Conservation (phyloP, 352 stramenopile genomes). For the Peronospora belbahrii region DNA sequence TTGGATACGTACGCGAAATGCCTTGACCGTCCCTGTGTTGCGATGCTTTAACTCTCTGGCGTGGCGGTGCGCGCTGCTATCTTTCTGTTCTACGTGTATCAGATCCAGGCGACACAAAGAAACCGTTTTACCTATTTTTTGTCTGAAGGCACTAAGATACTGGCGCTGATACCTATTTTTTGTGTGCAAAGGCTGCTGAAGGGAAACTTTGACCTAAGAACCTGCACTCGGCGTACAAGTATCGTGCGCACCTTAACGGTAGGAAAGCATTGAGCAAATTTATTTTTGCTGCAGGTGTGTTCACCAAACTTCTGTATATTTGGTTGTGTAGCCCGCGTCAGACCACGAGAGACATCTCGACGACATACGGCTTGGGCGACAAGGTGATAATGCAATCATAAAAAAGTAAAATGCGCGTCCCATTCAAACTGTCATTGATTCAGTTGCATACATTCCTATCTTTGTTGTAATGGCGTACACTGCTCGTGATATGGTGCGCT, state of each 20-base stretch:
- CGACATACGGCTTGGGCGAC: constrained; percentile 37
- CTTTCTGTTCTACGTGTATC: constrained; percentile 68
- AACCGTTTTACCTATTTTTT: constrained; percentile 1
- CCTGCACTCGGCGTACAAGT: constrained; percentile 67
- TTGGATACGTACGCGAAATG: background rate
- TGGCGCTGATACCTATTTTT: constrained; percentile 7
- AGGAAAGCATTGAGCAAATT: constrained; percentile 2
- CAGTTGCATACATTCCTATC: constrained; percentile 59
- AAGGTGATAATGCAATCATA: constrained; percentile 48
- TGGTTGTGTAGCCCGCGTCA: constrained; percentile 26
- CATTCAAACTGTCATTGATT: constrained; percentile 53
- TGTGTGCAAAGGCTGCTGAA: constrained; percentile 34
- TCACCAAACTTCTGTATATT: constrained; percentile 2
- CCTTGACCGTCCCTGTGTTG: constrained; percentile 1
- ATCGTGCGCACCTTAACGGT: constrained; percentile 62
- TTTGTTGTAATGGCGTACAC: constrained; percentile 76
- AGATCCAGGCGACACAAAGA: constrained; percentile 61
- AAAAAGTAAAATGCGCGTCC: constrained; percentile 71
- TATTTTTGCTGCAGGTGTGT: background rate
- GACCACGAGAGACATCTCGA: constrained; percentile 42
- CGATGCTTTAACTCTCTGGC: constrained; percentile 34
- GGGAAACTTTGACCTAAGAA: constrained; percentile 51
- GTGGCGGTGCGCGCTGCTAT: constrained; percentile 52
- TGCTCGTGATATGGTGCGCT: constrained; percentile 72
- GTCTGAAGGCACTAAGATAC: no score